These are phyloP conservation scores for Saccharum spontaneum DNA, from an alignment of 176 grass and related monocot genomes.

Conservation along the genomic window DNA sequence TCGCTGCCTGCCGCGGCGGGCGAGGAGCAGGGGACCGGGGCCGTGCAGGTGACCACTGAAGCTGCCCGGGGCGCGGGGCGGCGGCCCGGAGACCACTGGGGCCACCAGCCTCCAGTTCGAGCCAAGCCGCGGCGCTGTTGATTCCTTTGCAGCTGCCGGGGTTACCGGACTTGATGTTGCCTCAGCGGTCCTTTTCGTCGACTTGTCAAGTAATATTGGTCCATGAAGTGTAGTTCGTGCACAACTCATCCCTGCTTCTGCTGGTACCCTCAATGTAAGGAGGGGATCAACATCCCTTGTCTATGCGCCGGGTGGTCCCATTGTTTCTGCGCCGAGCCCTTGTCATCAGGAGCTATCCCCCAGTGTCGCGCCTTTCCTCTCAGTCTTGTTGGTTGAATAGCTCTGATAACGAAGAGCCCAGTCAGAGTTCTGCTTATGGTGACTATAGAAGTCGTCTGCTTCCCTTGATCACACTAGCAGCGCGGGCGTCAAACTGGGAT, in stretches of 20 bases:
- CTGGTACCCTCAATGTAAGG: constrained; percentile 18
- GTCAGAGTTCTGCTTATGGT: not conserved
- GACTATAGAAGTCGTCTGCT: constrained; percentile 30
- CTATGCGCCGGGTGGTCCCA: constrained; percentile 23
- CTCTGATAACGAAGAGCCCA: constrained; percentile 31
- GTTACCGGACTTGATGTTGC: too few species aligned
- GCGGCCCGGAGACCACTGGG: not conserved
- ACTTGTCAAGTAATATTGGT: not conserved
- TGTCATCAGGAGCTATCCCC: not conserved
- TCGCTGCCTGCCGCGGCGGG: too few species aligned
- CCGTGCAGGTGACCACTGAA: not conserved
- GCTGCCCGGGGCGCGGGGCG: not conserved
- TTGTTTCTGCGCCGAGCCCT: constrained; percentile 37
- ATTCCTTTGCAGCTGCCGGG: too few species aligned
- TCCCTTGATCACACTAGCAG: constrained; percentile 47
- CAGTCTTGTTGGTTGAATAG: constrained; percentile 35
- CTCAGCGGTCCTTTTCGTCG: not conserved
- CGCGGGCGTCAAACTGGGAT: constrained; percentile 50
- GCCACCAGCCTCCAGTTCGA: too few species aligned
- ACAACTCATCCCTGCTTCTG: constrained; percentile 1
- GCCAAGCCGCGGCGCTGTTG: not conserved
- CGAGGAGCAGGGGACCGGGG: too few species aligned
- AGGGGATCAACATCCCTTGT: not conserved
- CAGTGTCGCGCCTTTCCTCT: not conserved
- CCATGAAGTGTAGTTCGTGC: constrained; percentile 29